Base-by-base conservation (phyloP, 2,329 filamentous ascomycete genomes). In the Arthrobotrys musiformis region DNA sequence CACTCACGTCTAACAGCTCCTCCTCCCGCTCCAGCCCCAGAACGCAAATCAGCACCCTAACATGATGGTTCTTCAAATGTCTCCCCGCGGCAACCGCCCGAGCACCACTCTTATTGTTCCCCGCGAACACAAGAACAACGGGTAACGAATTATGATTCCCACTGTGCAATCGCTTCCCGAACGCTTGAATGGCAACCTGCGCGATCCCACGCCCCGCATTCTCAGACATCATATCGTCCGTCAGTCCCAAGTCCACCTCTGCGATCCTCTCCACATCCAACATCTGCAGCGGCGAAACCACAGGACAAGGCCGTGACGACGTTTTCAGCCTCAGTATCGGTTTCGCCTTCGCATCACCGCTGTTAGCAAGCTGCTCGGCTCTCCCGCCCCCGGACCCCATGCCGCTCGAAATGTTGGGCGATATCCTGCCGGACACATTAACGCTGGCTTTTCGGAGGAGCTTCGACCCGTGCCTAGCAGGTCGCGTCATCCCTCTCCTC, bases 221-320 rank as follows among this genome's bases (percentile, higher is more conserved):
- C 82, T 98, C 95, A 0, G 93, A 90, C 86, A 98, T 93, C 83
- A 97, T 90, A 64, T 95, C 93, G 82, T 97, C 93, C 0, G 91
- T 92, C 54, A 98, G 86, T 4, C 93, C 93, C 70, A 96, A 89
- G 79, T 97, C 93, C 46, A 92, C 91, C 75, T 93, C 91, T 0
- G 94, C 93, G 69, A 96, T 92, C 81, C 95, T 94, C 84, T 98
- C 95, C 0, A 98, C 88, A 78, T 95, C 94, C 28, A 97, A 88
- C 89, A 97, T 95, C 82, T 97, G 93, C 42, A 95, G 86, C 4
- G 94, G 87, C 17, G 89, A 90, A 30, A 91, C 88, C 4, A 88
- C 86, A 86, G 86, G 17, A 86, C 81, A 35, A 88, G 83, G 80
- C 88, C 89, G 61, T 90, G 73, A 86, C 2, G 81, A 79, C 17